Conservation (phyloP, 208 protist genomes). For the Trypanosoma cruzi region DNA sequence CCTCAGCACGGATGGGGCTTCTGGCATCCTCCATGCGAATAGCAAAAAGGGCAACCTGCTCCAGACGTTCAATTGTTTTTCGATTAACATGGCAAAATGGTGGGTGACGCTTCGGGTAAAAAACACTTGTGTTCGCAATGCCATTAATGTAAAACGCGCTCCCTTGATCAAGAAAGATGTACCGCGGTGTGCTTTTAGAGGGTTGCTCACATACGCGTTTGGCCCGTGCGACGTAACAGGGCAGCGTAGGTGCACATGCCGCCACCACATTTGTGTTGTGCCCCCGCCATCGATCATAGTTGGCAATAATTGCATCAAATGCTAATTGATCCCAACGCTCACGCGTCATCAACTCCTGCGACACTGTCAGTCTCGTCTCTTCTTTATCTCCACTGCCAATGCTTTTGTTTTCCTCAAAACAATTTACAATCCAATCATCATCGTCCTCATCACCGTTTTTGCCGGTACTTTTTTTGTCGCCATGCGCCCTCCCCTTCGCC, state of each 20-base stretch:
- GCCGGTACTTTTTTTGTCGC: neutral
- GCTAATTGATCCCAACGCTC: constrained; percentile 37
- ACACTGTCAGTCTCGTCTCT: neutral
- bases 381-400: neutral
- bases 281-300: constrained; percentile 41
- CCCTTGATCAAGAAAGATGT: constrained; percentile 43
- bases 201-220: neutral
- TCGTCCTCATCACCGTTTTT: neutral
- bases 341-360: neutral
- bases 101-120: neutral
- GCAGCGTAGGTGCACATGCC: constrained; percentile 11
- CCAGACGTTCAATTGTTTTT: constrained; percentile 10
- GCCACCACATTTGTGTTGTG: constrained; percentile 36
- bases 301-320: constrained; percentile 53
- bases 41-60: constrained; percentile 17
- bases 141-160: constrained; percentile 25
- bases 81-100: constrained; percentile 9
- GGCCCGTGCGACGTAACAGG: constrained; percentile 1
- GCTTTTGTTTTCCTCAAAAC: neutral
- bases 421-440: neutral
- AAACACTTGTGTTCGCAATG: constrained; percentile 17
- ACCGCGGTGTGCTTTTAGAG: constrained; percentile 17
- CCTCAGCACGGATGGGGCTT: neutral
- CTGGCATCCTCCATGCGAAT: neutral
- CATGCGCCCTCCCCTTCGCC: neutral